Base-by-base conservation (phyloP, 371 early-diverging fungal species). In the Mucor mucedo region DNA sequence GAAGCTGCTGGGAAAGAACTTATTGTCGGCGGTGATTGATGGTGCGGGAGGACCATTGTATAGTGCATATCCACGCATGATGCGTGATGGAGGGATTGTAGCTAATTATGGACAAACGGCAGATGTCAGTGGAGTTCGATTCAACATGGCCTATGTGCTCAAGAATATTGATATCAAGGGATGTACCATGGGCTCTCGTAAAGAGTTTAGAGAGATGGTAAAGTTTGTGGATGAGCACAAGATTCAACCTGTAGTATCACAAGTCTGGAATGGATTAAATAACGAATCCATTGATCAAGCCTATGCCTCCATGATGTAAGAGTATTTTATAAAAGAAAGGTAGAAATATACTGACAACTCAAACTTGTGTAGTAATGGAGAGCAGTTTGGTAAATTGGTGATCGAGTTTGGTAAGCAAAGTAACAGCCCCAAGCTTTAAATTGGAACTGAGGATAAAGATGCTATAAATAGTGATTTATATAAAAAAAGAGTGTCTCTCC, bases 141-240 rank as follows among this genome's bases (percentile, higher is more conserved):
- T 78, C 64, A 66, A 79, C n/a, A 82, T 89, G 85, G 41, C 64
- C 0, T 65, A 68, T 39, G 83, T 86, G 0, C 44, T 85, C 52
- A 79, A 83, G 70, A 87, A 90, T 58, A 78, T 88, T 56, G 87
- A 87, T 7, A 42, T 89, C 27, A 66, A 75, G 7, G 89, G 89
- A 30, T 80, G 80, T 30, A 87, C 88, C 4, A 88, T 90, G 88
- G 92, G 90, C 38, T 86, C 87, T 1, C 80, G 87, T 21, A 64
- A 55, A 16, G 89, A 91, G 65, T 88, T 89, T 52, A 66, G 71
- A 11, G 78, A 85, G 11, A 86, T 89, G 87, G 74, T 88, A 16
- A 74, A 70, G 30, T 88, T 88, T 66, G 85, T 91, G 2, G 67
- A 73, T 5, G 64, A 78, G 55, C 71, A 87, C 53, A 81, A 84